Evolutionary conservation across 202 grass and related monocot species (phyloP).

Genomic region (Eragrostis tef): DNA sequence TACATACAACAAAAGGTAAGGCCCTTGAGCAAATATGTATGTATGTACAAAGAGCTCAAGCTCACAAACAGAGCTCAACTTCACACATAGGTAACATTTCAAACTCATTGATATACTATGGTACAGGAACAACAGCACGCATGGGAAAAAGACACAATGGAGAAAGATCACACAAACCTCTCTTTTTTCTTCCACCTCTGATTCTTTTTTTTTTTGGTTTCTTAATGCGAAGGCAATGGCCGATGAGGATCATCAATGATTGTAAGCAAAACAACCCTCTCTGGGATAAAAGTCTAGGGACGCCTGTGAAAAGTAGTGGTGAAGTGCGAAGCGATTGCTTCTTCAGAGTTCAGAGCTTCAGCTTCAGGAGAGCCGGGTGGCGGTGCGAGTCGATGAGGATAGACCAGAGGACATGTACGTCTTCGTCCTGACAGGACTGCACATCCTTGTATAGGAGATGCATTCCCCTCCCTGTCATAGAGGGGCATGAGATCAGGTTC

Average conservation of each 20-base stretch:
- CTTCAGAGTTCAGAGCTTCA: constrained; percentile 47
- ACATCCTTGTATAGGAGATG: constrained; percentile 70
- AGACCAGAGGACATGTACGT: constrained; percentile 72
- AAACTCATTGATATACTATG: constrained; percentile 40
- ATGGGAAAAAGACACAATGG: constrained; percentile 15
- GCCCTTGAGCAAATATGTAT: constrained; percentile 49
- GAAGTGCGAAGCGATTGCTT: constrained; percentile 3
- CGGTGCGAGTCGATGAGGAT: constrained; percentile 71
- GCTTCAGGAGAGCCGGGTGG: constrained; percentile 47
- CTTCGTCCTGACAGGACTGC: constrained; percentile 70
- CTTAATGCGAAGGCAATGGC: constrained; percentile 37
- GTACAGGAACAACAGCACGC: not conserved
- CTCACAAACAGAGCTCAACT: constrained; percentile 47
- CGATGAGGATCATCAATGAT: not conserved
- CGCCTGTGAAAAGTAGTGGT: not conserved
- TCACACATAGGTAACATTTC: constrained; percentile 47
- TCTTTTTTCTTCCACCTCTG: not conserved
- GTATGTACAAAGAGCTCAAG: constrained; percentile 60
- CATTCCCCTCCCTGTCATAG: constrained; percentile 62
- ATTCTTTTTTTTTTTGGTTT: not conserved
- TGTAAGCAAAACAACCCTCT: constrained; percentile 32
- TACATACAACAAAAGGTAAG: constrained; percentile 45
- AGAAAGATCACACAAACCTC: constrained; percentile 39
- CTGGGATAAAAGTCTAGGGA: constrained; percentile 6
- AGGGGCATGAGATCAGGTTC: not conserved